These are phyloP conservation scores for Maudiozyma pseudohumilis DNA, from an alignment of 805 yeast genomes.

Conservation along the genomic window DNA sequence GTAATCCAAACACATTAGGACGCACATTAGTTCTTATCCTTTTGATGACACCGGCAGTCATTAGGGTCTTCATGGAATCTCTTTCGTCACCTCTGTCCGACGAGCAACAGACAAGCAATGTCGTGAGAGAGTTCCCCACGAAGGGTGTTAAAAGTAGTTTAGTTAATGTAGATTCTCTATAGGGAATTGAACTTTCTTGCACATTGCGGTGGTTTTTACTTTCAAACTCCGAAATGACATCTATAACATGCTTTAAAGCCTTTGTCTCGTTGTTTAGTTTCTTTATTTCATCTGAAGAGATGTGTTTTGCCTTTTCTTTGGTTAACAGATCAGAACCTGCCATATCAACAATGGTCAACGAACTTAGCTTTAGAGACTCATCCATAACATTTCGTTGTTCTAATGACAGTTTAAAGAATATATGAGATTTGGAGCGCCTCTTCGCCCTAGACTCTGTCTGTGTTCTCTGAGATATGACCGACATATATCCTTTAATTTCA, in stretches of 20 bases:
- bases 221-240: slow-evolving; percentile 43
- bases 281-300: slow-evolving; percentile 70
- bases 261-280: slow-evolving; percentile 73
- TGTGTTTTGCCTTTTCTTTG: slow-evolving; percentile 50
- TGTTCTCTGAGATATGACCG: not conserved
- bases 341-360: slow-evolving; percentile 66
- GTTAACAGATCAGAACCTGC: slow-evolving; percentile 62
- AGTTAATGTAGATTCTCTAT: slow-evolving; percentile 70
- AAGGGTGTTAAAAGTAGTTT: slow-evolving; percentile 68
- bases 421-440: slow-evolving; percentile 71
- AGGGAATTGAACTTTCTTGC: slow-evolving; percentile 28
- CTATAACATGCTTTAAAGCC: slow-evolving; percentile 71
- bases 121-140: slow-evolving; percentile 76
- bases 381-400: slow-evolving; percentile 46
- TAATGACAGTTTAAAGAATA: slow-evolving; percentile 61
- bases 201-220: not conserved
- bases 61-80: slow-evolving; percentile 61
- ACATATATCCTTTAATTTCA: not conserved
- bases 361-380: slow-evolving; percentile 32
- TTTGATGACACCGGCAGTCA: slow-evolving; percentile 70
- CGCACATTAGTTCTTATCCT: slow-evolving; percentile 46
- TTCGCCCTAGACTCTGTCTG: not conserved
- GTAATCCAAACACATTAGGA: slow-evolving; percentile 41
- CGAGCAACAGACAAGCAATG: slow-evolving; percentile 65
- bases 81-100: slow-evolving; percentile 44